These are phyloP conservation scores for Baorangia bicolor DNA, from an alignment of 768 basidiomycete species.

Conservation along the genomic window DNA sequence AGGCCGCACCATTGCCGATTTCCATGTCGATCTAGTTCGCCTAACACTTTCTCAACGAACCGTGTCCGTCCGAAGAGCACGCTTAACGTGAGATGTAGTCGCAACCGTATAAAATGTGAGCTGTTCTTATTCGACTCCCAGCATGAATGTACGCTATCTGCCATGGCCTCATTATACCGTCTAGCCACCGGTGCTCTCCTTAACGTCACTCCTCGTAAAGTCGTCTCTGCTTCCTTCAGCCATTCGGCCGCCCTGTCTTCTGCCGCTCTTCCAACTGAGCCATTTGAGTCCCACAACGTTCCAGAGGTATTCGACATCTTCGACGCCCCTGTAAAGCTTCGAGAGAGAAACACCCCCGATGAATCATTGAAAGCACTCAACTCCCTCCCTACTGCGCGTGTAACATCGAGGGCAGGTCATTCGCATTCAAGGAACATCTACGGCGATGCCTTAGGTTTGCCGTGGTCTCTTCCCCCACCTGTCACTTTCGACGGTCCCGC, in stretches of 20 bases:
- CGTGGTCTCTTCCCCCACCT: conserved; percentile 42
- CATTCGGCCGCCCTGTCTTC: conserved; percentile 15
- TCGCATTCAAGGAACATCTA: conserved; percentile 1
- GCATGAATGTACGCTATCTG: not conserved
- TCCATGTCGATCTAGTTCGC: not conserved
- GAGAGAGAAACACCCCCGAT: conserved; percentile 34
- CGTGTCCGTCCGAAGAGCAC: not conserved
- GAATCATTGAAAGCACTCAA: conserved; percentile 10
- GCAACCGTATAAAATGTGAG: conserved; percentile 19
- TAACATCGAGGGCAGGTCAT: conserved; percentile 9
- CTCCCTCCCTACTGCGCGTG: not conserved
- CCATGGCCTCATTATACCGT: conserved; percentile 19
- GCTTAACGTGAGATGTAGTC: not conserved
- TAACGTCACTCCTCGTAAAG: conserved; percentile 5
- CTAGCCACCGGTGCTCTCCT: conserved; percentile 6
- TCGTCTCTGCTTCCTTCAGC: conserved; percentile 11
- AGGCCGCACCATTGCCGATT: conserved; percentile 23
- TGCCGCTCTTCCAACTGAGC: not conserved
- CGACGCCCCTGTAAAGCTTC: conserved; percentile 44
- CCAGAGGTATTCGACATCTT: conserved; percentile 50
- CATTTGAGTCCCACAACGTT: conserved; percentile 12
- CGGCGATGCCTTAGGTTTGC: conserved; percentile 11
- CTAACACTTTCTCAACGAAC: not conserved
- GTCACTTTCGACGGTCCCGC: conserved; percentile 52
- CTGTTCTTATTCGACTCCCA: not conserved